Base-by-base conservation (phyloP, 495 filamentous ascomycete genomes). In the Sphaerosporella brunnea region DNA sequence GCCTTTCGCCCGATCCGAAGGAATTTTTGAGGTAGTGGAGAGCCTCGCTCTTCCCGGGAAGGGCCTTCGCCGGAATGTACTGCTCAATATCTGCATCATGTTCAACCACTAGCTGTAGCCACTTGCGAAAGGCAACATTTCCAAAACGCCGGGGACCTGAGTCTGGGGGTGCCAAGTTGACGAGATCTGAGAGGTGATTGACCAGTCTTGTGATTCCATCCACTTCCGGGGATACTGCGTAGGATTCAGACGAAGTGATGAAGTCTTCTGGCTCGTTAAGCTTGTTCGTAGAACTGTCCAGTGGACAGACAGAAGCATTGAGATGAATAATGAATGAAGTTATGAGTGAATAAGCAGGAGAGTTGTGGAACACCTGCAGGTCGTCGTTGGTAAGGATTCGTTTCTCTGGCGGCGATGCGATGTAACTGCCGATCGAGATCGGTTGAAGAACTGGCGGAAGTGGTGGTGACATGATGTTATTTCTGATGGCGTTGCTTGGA, bases 111-210 rank as follows among this genome's bases (percentile, higher is more conserved):
- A 82, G 59, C 48, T 74, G 63, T 59, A 80, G 71, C 85, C 87
- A 99, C 53, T 67, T 80, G 18, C 86, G 70, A 62, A 94, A 96
- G 51, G 78, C 82, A 35, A 82, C 65, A 62, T 99, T 96, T 3
- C 92, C 90, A 61, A 95, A 99, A 45, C 90, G 69, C 24, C 90
- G 68, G 9, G 87, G 85, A 19, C 88, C 86, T 11, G 71, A 70
- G 55, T 93, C 81, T 4, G 85, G 86, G 7, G 88, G 90, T 3
- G 74, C 78, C 60, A 86, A 78, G 2, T 79, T 73, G 36, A 93
- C 75, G 21, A 88, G 73, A 2, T 64, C 66, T 51, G 75, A 73
- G 2, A 96, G 65, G 28, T 69, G 69, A 20, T 63, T 62, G n/a
- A 93, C 69, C 1, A 78, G 71, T 18, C 73, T 65, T 19, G 77